Base-by-base conservation (phyloP, 106 monocot species). In the Platanthera zijinensis region DNA sequence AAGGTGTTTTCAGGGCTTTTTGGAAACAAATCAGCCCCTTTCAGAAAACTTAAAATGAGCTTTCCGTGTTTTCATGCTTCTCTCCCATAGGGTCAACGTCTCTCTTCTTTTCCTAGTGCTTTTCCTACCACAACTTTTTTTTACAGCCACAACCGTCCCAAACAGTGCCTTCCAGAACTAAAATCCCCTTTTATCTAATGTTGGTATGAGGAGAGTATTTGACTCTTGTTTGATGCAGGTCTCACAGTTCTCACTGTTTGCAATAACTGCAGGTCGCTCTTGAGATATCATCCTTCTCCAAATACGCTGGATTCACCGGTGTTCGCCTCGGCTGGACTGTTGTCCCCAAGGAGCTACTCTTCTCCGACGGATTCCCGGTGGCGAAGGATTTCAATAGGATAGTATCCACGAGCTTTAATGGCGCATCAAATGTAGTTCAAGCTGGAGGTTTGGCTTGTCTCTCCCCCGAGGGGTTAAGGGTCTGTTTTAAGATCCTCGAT, bases 281-380 rank as follows among this genome's bases (percentile, higher is more conserved):
- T 75, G 96, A 96, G 76, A 87, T 81, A 53, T 87, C 93, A 19
- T 96, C 96, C 62, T 96, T 96, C 77, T 96, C 96, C 2, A 96
- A 96, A 57, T 93, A 86, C 81, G 93, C 96, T 47, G 96, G 96
- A 6, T 96, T 96, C 73, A 96, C 96, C 17, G 96, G 96, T 57
- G 96, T 96, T 80, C 96, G 96, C 10, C 89, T 96, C 48, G 96
- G 96, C 68, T 96, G 96, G 96, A 93, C 96, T 30, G 96, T 89
- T 46, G 59, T 96, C 52, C 90, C 96, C 14, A 93, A 93, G 83
- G 89, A 96, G 51, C 80, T 96, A 3, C 79, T 83, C 48, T 96
- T 83, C 77, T 84, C 96, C 47, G 93, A 96, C 79, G 96, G 96
- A 70, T 93, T 86, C 48, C 93, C 85, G 6, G 82, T 96, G 14